Evolutionary conservation across 148 eudicot species (phyloP).

Genomic region (Rhododendron henanense): DNA sequence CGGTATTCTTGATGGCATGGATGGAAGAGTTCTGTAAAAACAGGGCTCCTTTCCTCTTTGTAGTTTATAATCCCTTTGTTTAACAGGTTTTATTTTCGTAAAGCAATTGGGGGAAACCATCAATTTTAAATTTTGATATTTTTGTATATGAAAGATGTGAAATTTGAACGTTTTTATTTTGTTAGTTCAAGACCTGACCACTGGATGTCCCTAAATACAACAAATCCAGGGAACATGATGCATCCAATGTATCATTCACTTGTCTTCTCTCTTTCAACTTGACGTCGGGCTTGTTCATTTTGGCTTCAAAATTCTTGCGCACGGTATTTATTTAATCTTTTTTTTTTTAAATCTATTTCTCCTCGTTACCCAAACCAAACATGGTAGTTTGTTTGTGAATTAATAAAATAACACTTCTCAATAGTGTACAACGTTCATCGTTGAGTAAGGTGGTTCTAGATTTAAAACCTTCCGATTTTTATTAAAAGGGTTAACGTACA

Average conservation of each 20-base stretch:
- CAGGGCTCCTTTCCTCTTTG: neutral
- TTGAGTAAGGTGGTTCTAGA: no score
- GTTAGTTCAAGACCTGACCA: neutral
- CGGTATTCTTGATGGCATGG: constrained; percentile 91
- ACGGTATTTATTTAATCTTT: no score
- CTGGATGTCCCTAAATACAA: neutral
- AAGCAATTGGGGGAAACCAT: neutral
- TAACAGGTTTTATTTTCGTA: neutral
- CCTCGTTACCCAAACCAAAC: no score
- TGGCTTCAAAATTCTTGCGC: no score
- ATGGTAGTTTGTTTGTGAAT: no score
- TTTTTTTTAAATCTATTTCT: no score
- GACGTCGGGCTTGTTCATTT: no score
- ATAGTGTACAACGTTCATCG: no score
- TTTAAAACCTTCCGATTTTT: no score
- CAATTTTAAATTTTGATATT: neutral
- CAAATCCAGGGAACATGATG: neutral
- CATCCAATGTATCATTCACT: neutral
- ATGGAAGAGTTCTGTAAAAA: constrained; percentile 67
- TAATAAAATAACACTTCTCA: no score
- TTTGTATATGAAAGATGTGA: neutral
- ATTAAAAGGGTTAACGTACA: no score
- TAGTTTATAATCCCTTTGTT: neutral
- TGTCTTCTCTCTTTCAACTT: neutral
- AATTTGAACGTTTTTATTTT: neutral